Evolutionary conservation across 371 early-diverging fungal genomes (phyloP), one percentile per base, ranked within the genome.

Genomic region (Lichtheimia corymbifera): DNA sequence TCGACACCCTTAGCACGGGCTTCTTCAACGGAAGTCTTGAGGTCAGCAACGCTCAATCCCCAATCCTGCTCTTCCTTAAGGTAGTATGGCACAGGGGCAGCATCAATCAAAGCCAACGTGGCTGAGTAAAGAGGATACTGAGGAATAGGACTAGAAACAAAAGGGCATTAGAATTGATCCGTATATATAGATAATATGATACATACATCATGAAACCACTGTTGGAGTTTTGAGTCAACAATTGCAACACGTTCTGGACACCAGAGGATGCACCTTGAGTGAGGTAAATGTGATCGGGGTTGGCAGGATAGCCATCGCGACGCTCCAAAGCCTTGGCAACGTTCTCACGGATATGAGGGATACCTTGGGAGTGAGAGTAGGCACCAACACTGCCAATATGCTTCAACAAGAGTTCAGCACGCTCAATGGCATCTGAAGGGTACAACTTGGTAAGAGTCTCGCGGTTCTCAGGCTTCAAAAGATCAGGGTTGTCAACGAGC

Each of bases 61-160:
- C 97, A 98, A 59, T 83, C 87, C 49, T 88, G 77, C 35, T 74
- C 69, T 74, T 98, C 98, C 62, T 96, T 85, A 30, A 98, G 76
- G 59, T 91, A 95, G 75, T 98, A 98, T 1, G 91, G 95, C 5
- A 97, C 96, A 24, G 91, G 87, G 4, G 83, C 76, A 4, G 93
- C 97, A 66, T 90, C 80, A 58, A 89, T 84, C 24, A 95, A 76
- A 0, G 94, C 80, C 28, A 97, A 81, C 0, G 93, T 89, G n/a
- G 98, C 99, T n/a, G 96, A 92, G 77, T 98, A 98, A 27, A 98
- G 88, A 17, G 99, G 99, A 66, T 98, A 98, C 71, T 98, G 99
- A 17, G 99, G 99, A 56, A 97, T 96, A 17, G 99, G 99, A 15
- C 63, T 63, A 44, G 27, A n/a, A 50, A 27, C 41, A 22, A 14